Percentiles rank a stretch among this genome's conserved stretches.
These are phyloP conservation scores for Globisporangium cederbergense DNA, from an alignment of 352 stramenopile genomes.

Conservation along the genomic window DNA sequence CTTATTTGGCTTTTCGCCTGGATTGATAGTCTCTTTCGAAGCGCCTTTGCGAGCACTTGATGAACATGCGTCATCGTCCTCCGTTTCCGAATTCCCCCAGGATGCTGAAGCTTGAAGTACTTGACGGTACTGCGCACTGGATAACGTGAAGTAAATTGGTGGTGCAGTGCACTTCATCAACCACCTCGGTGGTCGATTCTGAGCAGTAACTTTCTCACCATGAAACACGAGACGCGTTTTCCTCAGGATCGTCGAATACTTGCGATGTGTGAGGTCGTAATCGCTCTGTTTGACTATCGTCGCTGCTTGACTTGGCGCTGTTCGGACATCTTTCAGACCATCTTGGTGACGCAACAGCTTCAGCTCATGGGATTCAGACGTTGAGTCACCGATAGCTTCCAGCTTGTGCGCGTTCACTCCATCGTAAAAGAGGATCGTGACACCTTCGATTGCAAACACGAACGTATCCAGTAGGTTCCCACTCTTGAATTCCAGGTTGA, in stretches of 20 bases:
- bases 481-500: slow-evolving; percentile 53
- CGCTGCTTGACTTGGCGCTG: slow-evolving; percentile 3
- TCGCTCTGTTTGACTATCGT: slow-evolving; percentile 22
- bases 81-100: slow-evolving; percentile 34
- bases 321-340: slow-evolving; percentile 15
- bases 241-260: slow-evolving; percentile 56
- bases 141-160: slow-evolving; percentile 73
- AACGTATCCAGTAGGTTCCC: slow-evolving; percentile 49
- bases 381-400: background rate
- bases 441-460: slow-evolving; percentile 46
- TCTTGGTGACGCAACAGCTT: slow-evolving; percentile 17
- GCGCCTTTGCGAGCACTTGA: no score
- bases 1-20: background rate
- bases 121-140: slow-evolving; percentile 63
- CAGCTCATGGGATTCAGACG: background rate
- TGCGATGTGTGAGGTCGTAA: slow-evolving; percentile 37
- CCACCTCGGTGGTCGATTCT: slow-evolving; percentile 47
- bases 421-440: slow-evolving; percentile 66
- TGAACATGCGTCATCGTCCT: background rate
- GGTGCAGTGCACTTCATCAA: slow-evolving; percentile 57
- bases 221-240: slow-evolving; percentile 62
- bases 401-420: slow-evolving; percentile 7
- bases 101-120: slow-evolving; percentile 56
- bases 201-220: slow-evolving; percentile 45
- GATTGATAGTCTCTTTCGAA: background rate